Percentiles rank a stretch among this genome's conserved stretches.
Conservation (phyloP, 2,329 filamentous ascomycete species). For the Claviceps digitariae region DNA sequence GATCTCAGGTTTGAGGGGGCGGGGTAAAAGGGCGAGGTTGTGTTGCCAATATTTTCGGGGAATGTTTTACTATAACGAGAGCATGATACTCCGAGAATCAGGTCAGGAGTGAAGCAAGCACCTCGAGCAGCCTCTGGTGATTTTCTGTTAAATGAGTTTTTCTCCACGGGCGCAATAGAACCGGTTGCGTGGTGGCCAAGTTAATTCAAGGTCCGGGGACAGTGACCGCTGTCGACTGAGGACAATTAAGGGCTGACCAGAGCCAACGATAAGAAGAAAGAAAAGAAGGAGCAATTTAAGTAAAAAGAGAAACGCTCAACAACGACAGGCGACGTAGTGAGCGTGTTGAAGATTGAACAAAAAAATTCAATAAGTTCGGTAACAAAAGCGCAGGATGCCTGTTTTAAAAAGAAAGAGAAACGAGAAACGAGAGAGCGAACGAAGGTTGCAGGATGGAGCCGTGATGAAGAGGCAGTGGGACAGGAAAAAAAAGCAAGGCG, state of each 20-base stretch:
- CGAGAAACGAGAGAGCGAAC: background rate
- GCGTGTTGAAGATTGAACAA: background rate
- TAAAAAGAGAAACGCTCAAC: constrained; percentile 1
- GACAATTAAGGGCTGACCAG: background rate
- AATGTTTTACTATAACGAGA: background rate
- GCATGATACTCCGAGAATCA: constrained; percentile 3
- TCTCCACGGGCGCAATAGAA: background rate
- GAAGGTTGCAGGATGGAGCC: constrained; percentile 1
- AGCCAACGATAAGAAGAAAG: background rate
- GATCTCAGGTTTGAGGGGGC: background rate
- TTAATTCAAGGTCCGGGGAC: background rate
- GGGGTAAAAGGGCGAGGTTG: background rate
- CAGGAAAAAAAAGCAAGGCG: background rate
- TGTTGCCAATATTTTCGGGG: background rate
- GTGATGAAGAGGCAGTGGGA: constrained; percentile 1
- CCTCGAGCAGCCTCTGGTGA: background rate
- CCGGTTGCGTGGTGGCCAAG: constrained; percentile 2
- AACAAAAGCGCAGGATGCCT: constrained; percentile 1
- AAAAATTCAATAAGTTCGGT: background rate
- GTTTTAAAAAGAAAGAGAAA: background rate
- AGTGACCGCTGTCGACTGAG: background rate
- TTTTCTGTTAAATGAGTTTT: background rate
- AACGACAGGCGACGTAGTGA: constrained; percentile 3
- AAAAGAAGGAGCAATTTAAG: background rate
- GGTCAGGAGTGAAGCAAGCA: background rate